Base-by-base conservation (phyloP, 1,284 basidiomycete genomes). In the Sphaerobolus stellatus region DNA sequence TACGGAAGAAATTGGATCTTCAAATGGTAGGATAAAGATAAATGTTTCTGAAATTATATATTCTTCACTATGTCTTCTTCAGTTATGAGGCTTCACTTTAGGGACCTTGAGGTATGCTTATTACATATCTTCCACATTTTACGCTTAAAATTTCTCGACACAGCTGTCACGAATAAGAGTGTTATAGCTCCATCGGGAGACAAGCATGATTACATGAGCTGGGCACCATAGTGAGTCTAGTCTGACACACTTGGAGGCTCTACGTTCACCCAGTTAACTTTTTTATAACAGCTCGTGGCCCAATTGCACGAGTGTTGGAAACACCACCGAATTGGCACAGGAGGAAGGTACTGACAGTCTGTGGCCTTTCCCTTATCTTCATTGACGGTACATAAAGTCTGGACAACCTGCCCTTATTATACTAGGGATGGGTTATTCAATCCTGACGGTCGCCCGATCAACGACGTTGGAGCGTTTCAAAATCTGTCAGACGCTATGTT, bases 401-500 rank as follows among this genome's bases (percentile, higher is more conserved):
- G 84, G 83, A 76, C 68, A 20, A 77, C 71, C 18, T 88, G 86
- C 63, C 69, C 73, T 3, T 88, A 87, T 62, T 70, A 73, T 44
- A 60, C 64, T 20, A 71, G 74, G 4, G 86, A 88, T 60, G 86
- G 86, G 16, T 61, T 75, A 56, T 78, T 86, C 62, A 89, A 89
- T 64, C 84, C 86, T 0, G 86, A 88, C 58, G 79, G 77, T 3
- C 75, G 78, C 11, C 66, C 71, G 7, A 71, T 87, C 56, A 76
- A 81, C 56, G 81, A 82, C 58, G 75, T 82, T 30, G 76, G 75
- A 36, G 73, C 75, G 24, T 78, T 84, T 58, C 73, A 78, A 54
- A 68, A 71, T 48, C 72, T 86, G 64, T 73, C 84, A 2, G 77
- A 88, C 61, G 77, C 83, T 1, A 76, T 84, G 6, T 71, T 86